Evolutionary conservation across 2,329 filamentous ascomycete species (phyloP), one percentile per base, ranked within the genome.

Genomic region (Moelleriella libera): DNA sequence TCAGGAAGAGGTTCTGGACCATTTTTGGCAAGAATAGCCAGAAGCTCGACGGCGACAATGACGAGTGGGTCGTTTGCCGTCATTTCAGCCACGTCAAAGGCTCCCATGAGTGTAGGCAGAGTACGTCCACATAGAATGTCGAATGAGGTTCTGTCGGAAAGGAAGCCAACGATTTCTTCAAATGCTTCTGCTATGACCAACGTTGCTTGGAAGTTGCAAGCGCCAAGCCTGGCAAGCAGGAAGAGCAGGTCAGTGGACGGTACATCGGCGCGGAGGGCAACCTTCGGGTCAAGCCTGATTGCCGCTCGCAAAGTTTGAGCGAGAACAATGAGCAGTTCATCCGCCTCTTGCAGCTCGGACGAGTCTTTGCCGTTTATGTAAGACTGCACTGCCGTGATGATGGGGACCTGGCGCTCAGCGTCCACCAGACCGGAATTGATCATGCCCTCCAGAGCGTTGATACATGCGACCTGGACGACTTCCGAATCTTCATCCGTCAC

Each of bases 161-260:
- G 76, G 1, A 71, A 74, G 45, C 75, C 71, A 5, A 89, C 84
- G 48, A 96, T 82, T 42, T 92, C 87, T 62, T 97, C 90, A 58
- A 98, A 94, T 0, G 87, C 82, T 64, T 98, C 92, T 37, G 80
- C 84, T 29, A 97, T 84, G 46, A 96, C 71, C 68, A 89, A 83
- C 0, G 83, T 88, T 44, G 96, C 78, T 62, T 96, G 89, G 68
- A 94, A 94, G 66, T 94, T 97, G 51, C 77, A 80, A 0, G 90
- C 86, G 30, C 88, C 88, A 59, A 89, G 82, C 62, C 88, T 92
- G 28, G 88, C 90, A 50, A 97, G 79, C 47, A 84, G 78, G 67
- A 98, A 97, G 7, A 98, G 76, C 11, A 89, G 70, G 56, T 92
- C 84, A 5, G 95, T 70, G 28, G 90, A 87, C 48, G 82, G 77